phyloP scores from a whole-genome alignment of 441 rosid genomes.

The Rhodomyrtus psidioides region DNA sequence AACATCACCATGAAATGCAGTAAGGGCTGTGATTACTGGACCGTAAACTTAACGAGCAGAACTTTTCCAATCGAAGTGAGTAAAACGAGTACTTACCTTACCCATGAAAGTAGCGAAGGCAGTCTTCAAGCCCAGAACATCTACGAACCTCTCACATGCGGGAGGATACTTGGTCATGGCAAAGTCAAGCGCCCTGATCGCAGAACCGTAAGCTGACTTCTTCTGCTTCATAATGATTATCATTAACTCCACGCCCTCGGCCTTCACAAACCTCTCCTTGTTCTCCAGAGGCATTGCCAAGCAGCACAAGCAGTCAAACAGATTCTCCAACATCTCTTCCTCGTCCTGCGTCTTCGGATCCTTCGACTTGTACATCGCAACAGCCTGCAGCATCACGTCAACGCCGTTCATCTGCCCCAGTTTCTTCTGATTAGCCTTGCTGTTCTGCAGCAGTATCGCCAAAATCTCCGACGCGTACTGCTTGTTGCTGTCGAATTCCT shows the following conservation, averaged over 20 bases:
- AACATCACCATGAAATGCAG: not conserved
- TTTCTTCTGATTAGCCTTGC: slow-evolving; percentile 77
- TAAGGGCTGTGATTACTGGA: not conserved
- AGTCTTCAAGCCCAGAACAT: slow-evolving; percentile 91
- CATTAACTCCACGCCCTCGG: slow-evolving; percentile 98
- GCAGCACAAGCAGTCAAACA: slow-evolving; percentile 84
- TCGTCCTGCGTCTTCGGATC: slow-evolving; percentile 91
- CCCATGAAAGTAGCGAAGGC: slow-evolving; percentile 99
- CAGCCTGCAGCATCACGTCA: slow-evolving; percentile 87
- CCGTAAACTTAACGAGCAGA: no score
- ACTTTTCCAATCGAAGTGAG: not conserved
- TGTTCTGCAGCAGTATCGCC: slow-evolving; percentile 82
- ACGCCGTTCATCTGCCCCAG: slow-evolving; percentile 95
- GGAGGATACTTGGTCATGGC: slow-evolving; percentile 98
- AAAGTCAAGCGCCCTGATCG: slow-evolving; percentile 86
- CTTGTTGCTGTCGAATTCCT: slow-evolving; percentile 86
- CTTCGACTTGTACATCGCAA: slow-evolving; percentile 85
- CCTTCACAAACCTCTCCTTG: slow-evolving; percentile 92
- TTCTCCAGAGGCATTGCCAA: slow-evolving; percentile 97
- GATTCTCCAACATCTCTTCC: slow-evolving; percentile 97
- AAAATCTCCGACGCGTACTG: slow-evolving; percentile 92
- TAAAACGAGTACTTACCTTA: slow-evolving; percentile 70
- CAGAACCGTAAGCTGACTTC: slow-evolving; percentile 92
- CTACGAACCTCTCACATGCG: slow-evolving; percentile 92
- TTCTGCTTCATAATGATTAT: slow-evolving; percentile 97